A percentile compares a stretch with the other conserved stretches of the same genome.
Conservation (phyloP, 805 yeast genomes). For the Candida methanosorbosa region DNA sequence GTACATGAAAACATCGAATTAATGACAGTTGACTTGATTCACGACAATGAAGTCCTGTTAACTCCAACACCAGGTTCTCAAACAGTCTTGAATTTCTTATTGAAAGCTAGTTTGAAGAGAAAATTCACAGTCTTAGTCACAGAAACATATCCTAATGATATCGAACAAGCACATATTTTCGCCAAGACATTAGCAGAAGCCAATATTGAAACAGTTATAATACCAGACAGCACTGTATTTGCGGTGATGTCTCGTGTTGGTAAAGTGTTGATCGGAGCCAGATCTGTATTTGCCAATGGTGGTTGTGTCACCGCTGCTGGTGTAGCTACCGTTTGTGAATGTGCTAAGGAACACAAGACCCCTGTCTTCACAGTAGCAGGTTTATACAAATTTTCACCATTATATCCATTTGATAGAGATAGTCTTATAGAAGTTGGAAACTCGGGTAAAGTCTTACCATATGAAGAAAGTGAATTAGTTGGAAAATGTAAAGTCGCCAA, state of each 20-base stretch:
- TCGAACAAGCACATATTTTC: constrained; percentile 66
- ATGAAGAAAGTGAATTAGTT: constrained; percentile 58
- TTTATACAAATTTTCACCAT: constrained; percentile 82
- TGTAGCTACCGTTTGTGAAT: constrained; percentile 86
- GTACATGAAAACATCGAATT: constrained; percentile 87
- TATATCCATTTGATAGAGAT: constrained; percentile 84
- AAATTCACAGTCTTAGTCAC: constrained; percentile 87
- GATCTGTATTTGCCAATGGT: constrained; percentile 92
- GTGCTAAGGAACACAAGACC: constrained; percentile 92
- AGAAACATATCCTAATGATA: constrained; percentile 86
- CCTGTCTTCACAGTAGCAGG: constrained; percentile 97
- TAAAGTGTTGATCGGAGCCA: constrained; percentile 88
- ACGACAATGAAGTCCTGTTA: constrained; percentile 75
- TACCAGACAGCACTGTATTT: constrained; percentile 87
- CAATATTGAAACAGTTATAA: constrained; percentile 80
- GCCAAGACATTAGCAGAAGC: constrained; percentile 75
- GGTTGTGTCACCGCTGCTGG: constrained; percentile 89
- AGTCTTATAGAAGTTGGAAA: constrained; percentile 86
- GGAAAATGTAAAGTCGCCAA: constrained; percentile 76
- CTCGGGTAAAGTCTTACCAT: constrained; percentile 79
- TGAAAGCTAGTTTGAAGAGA: constrained; percentile 83
- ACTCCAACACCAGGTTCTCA: constrained; percentile 94
- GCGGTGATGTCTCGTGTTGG: constrained; percentile 98
- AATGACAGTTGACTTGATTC: constrained; percentile 88
- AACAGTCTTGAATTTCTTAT: constrained; percentile 79